A percentile compares a stretch with the other conserved stretches of the same genome.
Evolutionary conservation across 1,139 yeast species (phyloP).

Genomic region (Pichia sp.): DNA sequence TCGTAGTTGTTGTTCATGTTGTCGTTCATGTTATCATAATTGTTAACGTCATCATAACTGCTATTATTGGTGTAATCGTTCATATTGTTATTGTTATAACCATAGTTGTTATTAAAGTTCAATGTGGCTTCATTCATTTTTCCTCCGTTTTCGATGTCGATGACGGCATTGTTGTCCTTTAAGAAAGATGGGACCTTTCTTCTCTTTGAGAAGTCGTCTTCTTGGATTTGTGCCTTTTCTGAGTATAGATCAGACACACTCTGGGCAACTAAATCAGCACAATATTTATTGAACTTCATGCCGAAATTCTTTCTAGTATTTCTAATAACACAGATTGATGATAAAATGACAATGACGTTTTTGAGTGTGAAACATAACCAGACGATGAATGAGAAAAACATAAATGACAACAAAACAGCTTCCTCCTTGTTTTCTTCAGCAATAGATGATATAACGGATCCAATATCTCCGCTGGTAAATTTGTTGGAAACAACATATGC

Average conservation of each 20-base stretch:
- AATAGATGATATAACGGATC: constrained; percentile 52
- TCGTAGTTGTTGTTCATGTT: no score
- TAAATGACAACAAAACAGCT: constrained; percentile 69
- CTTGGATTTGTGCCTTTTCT: constrained; percentile 20
- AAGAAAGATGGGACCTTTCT: constrained; percentile 22
- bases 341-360: constrained; percentile 36
- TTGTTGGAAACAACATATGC: constrained; percentile 43
- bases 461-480: constrained; percentile 39
- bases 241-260: constrained; percentile 29
- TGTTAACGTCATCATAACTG: no score
- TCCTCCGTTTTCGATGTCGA: constrained; percentile 2
- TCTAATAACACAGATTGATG: constrained; percentile 25
- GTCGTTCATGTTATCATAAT: no score
- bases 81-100: background rate
- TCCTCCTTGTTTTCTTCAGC: constrained; percentile 62
- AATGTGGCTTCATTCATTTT: background rate
- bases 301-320: constrained; percentile 10
- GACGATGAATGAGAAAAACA: constrained; percentile 73
- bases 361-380: constrained; percentile 72
- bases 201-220: constrained; percentile 16
- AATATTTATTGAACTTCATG: constrained; percentile 22
- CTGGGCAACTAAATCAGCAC: constrained; percentile 26
- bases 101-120: background rate
- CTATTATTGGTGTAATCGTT: no score
- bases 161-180: constrained; percentile 1